phyloP scores from a whole-genome alignment of 345 rosid species.

The Eutrema heterophyllum region DNA sequence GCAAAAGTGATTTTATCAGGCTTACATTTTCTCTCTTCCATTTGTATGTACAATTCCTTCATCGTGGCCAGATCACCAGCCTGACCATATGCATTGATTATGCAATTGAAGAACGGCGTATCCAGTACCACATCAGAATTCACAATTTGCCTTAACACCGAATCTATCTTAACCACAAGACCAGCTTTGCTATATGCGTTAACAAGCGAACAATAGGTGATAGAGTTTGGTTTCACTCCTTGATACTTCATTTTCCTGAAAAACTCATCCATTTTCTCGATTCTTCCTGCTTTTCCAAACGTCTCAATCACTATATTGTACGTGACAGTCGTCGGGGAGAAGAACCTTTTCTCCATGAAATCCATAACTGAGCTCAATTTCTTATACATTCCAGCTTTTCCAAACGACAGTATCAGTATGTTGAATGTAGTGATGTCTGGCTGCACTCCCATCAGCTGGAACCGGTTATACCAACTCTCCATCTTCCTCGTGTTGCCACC shows the following conservation, averaged over 20 bases:
- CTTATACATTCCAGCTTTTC: slow-evolving; percentile 51
- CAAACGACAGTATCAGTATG: slow-evolving; percentile 62
- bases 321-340: slow-evolving; percentile 46
- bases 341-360: slow-evolving; percentile 68
- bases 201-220: slow-evolving; percentile 74
- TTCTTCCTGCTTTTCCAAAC: slow-evolving; percentile 58
- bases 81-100: slow-evolving; percentile 69
- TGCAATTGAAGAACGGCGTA: slow-evolving; percentile 73
- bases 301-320: slow-evolving; percentile 63
- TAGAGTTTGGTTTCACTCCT: slow-evolving; percentile 74
- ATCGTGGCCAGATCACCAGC: slow-evolving; percentile 67
- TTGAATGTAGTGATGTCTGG: slow-evolving; percentile 71
- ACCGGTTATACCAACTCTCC: slow-evolving; percentile 75
- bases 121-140: slow-evolving; percentile 74
- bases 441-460: slow-evolving; percentile 69
- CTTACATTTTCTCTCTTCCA: slow-evolving; percentile 65
- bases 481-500: slow-evolving; percentile 47
- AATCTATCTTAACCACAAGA: slow-evolving; percentile 52
- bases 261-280: slow-evolving; percentile 60
- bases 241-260: slow-evolving; percentile 68
- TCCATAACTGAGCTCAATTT: slow-evolving; percentile 63
- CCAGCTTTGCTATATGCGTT: slow-evolving; percentile 63
- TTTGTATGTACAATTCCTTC: slow-evolving; percentile 51
- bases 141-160: slow-evolving; percentile 66
- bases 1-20: slow-evolving; percentile 65